Base-by-base conservation (phyloP, 2,329 filamentous ascomycete genomes). In the Alternaria hordeiaustralica region DNA sequence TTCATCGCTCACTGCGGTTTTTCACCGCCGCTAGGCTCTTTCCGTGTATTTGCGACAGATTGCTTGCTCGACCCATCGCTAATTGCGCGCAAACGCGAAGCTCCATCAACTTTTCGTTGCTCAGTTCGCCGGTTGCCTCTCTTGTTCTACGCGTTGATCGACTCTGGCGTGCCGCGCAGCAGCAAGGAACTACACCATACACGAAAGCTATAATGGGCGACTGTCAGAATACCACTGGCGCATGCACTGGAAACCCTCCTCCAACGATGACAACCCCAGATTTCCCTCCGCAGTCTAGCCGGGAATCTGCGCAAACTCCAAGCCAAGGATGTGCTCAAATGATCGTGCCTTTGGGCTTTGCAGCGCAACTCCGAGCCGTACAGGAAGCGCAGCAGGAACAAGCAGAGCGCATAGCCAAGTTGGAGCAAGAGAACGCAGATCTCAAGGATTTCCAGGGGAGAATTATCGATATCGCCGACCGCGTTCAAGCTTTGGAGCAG, bases 281-380 rank as follows among this genome's bases (percentile, higher is more conserved):
- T 2, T 9, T 33, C 7, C 11, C 47, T n/a, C 26, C 25, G n/a
- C 47, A 20, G n/a, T 18, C 26, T 51, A 3, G 4, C 13, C 12
- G 4, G 5, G 47, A 21, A 5, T 20, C 20, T 12, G 15, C 13
- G 3, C 20, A 41, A 7, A 10, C 8, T 15, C 15, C 30, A 10
- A 36, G 36, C 21, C 30, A 20, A 13, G 50, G 50, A 12, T 25
- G 33, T 5, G 18, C 41, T 30, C 26, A 49, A 12, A 33, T 57
- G 15, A 20, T 53, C 8, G 50, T 70, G 13, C 68, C 70, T 4
- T 55, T 69, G 58, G 65, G 70, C 13, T 72, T 71, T 44, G 55
- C 60, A 43, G 61, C 50, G 4, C 69, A 70, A 28, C 49, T 72
- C 47, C 63, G 61, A 23, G 56, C 55, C 2, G 47, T 71, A 6